phyloP scores from a whole-genome alignment of 1,139 yeast species.

The Suhomyces wounanorum region DNA sequence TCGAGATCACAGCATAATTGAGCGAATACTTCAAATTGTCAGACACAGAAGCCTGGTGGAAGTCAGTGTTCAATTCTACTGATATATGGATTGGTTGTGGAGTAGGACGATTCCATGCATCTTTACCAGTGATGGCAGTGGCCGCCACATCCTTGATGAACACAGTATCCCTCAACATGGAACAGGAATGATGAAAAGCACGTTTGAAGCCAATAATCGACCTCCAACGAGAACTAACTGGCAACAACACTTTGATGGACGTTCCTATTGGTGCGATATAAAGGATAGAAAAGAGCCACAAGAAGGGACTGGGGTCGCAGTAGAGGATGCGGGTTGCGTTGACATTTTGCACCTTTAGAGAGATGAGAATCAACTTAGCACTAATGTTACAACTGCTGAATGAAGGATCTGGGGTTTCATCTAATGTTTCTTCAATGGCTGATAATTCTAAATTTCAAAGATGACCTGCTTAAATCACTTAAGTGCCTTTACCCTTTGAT shows the following conservation, averaged over 20 bases:
- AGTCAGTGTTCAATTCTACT: constrained; percentile 64
- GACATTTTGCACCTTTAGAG: too few relatives aligned
- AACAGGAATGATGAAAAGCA: constrained; percentile 1
- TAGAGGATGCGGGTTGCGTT: too few relatives aligned
- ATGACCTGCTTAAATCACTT: too few relatives aligned
- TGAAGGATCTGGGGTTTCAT: too few relatives aligned
- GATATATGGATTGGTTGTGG: constrained; percentile 70
- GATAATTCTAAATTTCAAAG: too few relatives aligned
- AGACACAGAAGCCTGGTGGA: constrained; percentile 65
- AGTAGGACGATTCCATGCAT: constrained; percentile 72
- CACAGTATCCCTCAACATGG: constrained; percentile 47
- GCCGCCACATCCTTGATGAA: constrained; percentile 60
- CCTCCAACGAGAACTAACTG: neutral
- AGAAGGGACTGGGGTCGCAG: neutral
- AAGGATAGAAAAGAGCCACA: neutral
- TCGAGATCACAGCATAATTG: constrained; percentile 82
- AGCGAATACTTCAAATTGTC: constrained; percentile 82
- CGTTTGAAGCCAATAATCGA: neutral
- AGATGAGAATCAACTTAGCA: too few relatives aligned
- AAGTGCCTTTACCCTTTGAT: too few relatives aligned
- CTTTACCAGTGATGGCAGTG: constrained; percentile 69
- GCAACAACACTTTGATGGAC: neutral
- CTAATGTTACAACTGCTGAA: too few relatives aligned
- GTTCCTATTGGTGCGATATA: neutral
- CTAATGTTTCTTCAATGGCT: too few relatives aligned